Base-by-base conservation (phyloP, 1,139 yeast genomes). In the Debaryomycetaceae sp. region DNA sequence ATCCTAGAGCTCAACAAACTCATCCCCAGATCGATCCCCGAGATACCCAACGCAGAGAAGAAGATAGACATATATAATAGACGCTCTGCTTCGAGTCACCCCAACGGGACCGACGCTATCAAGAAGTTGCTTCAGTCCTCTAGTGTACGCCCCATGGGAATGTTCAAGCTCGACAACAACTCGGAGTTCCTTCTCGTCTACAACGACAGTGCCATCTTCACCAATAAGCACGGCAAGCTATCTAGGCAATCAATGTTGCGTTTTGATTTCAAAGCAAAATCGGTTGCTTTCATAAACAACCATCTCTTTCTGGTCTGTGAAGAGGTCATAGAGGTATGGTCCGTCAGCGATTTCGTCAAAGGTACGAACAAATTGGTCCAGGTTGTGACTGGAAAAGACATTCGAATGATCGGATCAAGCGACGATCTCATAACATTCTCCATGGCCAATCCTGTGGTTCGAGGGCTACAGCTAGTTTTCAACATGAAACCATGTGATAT, bases 271-370 rank as follows among this genome's bases (percentile, higher is more conserved):
- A 75, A 74, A 54, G 86, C 90, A 38, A 69, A 72, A 20, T 64
- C 74, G 2, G 80, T 84, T 6, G 76, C 85, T 0, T 75, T 83
- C 46, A 65, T 68, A 41, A 74, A 80, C 41, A 85, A 86, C 39
- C 79, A 79, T 56, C 66, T 89, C 46, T 70, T 88, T 35, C 63
- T 86, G 9, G 75, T 81, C 24, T 82, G 86, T 43, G 83, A 82
- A 24, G 93, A 87, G 51, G 75, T 83, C 43, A 72, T 88, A 11
- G 96, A 89, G 56, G 74, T 89, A 3, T 82, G 84, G 76, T 70
- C 77, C 13, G 72, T 87, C 38, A 76, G 81, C 41, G 78, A 82
- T 45, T 73, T 72, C 46, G 71, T 69, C 24, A 68, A 67, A 31
- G 72, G 80, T 1, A 58, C 75, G 22, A 79, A 80, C 44, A 72